These are phyloP conservation scores for Elsinoe arachidis DNA, from an alignment of 2,329 filamentous ascomycete species.

Conservation along the genomic window DNA sequence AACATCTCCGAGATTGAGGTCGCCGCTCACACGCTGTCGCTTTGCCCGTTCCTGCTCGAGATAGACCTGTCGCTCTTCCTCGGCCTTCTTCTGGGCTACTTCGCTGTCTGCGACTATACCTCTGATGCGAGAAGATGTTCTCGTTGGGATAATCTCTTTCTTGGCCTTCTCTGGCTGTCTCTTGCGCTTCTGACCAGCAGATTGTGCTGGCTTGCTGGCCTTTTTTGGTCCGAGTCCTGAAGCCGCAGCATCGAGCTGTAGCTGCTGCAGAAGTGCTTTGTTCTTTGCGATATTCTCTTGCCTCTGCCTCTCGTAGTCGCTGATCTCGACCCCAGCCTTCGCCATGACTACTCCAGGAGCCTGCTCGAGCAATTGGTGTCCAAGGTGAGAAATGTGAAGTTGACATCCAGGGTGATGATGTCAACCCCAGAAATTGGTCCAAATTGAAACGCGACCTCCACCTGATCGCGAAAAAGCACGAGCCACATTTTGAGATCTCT, in stretches of 20 bases:
- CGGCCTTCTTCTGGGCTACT: constrained; percentile 58
- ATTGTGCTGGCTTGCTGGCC: constrained; percentile 41
- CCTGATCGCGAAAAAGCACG: constrained; percentile 6
- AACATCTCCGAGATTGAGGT: constrained; percentile 67
- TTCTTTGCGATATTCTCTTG: constrained; percentile 82
- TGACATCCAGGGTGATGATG: constrained; percentile 6
- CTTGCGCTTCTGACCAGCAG: constrained; percentile 32
- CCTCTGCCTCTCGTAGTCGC: constrained; percentile 77
- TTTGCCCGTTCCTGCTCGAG: constrained; percentile 53
- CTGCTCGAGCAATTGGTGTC: neutral
- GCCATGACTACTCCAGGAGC: neutral
- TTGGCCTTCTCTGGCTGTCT: constrained; percentile 47
- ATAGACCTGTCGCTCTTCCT: constrained; percentile 51
- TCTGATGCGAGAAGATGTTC: constrained; percentile 53
- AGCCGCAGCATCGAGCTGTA: constrained; percentile 58
- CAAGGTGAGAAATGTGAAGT: neutral
- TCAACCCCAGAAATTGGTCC: constrained; percentile 1
- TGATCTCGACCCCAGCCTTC: constrained; percentile 43
- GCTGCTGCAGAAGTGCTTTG: constrained; percentile 69
- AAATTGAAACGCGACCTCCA: constrained; percentile 9
- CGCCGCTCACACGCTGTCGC: constrained; percentile 54
- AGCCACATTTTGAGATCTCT: constrained; percentile 8
- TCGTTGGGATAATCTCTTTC: constrained; percentile 45
- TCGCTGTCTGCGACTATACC: constrained; percentile 60
- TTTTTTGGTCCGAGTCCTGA: constrained; percentile 59